Evolutionary conservation across 2,329 filamentous ascomycete genomes (phyloP), one percentile per base, ranked within the genome.

Genomic region (Colletotrichum scovillei): DNA sequence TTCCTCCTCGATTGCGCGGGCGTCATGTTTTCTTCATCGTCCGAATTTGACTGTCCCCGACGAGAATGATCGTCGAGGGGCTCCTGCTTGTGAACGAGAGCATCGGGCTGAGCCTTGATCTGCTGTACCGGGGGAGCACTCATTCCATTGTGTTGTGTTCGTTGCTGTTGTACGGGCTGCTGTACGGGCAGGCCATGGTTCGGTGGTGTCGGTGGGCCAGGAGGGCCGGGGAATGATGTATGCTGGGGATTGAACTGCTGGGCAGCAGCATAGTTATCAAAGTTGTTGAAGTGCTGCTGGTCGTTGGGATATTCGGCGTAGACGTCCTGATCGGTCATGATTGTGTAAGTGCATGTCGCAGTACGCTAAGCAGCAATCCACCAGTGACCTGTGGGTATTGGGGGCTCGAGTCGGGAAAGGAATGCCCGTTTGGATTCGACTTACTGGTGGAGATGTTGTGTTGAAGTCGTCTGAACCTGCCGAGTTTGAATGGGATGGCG

Each of bases 1-100:
- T 91, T 91, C 74, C 89, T 86, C 77, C 88, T 85, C 12, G 87
- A 89, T 78, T 91, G 88, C 6, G 88, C 88, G 0, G 89, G 89
- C 26, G 88, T 90, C 78, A 90, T 68, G 63, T 86, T 49, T 49
- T 49, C 83, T 58, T 88, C 89, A 32, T 89, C 89, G 12, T 90
- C 89, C 49, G 89, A 90, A 78, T 89, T 89, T 22, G 86, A 87
- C 22, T 84, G 87, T 28, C 78, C 81, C 52, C 79, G 80, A 38
- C 79, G 79, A n/a, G 63, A 65, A 67, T 78, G 78, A 42, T 85
- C 84, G 46, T 84, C 84, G 46, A 77, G 69, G 11, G 80, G 77
- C 59, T 88, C 87, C 52, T 79, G 74, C 75, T 86, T 86, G 69
- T 70, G 62, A 16, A 72, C 73, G 38, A 72, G 65, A 55, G 35